These are phyloP conservation scores for Cercospora brassicicola DNA, from an alignment of 2,329 filamentous ascomycete genomes.

Conservation along the genomic window DNA sequence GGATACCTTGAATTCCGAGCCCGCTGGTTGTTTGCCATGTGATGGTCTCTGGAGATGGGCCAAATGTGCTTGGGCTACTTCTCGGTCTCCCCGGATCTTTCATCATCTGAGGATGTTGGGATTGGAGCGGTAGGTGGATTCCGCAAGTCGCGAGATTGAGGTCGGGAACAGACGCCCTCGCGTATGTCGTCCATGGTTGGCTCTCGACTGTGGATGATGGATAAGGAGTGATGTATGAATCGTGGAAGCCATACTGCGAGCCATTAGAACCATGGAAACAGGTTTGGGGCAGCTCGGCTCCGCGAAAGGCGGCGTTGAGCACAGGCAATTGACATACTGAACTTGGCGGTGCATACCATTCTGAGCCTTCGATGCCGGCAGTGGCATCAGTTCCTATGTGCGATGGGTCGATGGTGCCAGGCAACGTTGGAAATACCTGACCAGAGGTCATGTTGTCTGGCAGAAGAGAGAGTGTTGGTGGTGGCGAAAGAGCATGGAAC, in stretches of 20 bases:
- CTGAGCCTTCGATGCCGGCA: slow-evolving; percentile 28
- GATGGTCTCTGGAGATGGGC: slow-evolving; percentile 41
- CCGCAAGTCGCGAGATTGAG: slow-evolving; percentile 24
- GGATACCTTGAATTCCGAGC: slow-evolving; percentile 43
- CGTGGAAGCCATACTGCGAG: slow-evolving; percentile 34
- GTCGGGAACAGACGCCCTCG: slow-evolving; percentile 32
- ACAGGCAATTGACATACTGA: slow-evolving; percentile 31
- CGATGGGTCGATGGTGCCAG: slow-evolving; percentile 33
- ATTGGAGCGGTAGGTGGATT: slow-evolving; percentile 21
- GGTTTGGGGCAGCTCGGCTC: slow-evolving; percentile 5
- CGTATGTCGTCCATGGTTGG: slow-evolving; percentile 35
- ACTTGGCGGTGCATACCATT: slow-evolving; percentile 35
- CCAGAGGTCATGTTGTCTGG: slow-evolving; percentile 33
- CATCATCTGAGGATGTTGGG: slow-evolving; percentile 24
- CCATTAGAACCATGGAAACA: slow-evolving; percentile 5
- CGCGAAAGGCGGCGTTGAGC: neutral
- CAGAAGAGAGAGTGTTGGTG: slow-evolving; percentile 24
- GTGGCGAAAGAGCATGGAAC: slow-evolving; percentile 31
- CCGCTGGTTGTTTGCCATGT: slow-evolving; percentile 43
- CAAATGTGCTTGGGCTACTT: slow-evolving; percentile 48
- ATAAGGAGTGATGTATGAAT: slow-evolving; percentile 39
- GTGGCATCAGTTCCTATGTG: slow-evolving; percentile 33
- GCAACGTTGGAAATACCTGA: slow-evolving; percentile 32
- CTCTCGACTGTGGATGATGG: slow-evolving; percentile 38
- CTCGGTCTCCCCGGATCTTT: slow-evolving; percentile 41